phyloP scores from a whole-genome alignment of 495 filamentous ascomycete genomes.

The Penicillium parvum region DNA sequence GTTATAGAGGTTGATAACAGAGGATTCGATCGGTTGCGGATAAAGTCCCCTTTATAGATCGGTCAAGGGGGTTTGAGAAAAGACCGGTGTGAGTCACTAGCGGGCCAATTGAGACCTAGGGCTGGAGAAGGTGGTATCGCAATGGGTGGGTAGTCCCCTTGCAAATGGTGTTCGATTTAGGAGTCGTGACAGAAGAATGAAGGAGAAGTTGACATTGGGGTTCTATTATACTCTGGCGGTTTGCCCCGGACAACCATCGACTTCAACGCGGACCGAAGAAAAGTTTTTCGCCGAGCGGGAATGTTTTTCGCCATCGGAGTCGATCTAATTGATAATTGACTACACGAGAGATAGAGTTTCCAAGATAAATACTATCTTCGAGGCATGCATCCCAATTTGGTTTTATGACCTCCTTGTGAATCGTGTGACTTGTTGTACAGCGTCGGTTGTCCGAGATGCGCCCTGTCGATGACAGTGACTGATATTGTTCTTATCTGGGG shows the following conservation, averaged over 20 bases:
- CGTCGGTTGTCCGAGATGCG: neutral
- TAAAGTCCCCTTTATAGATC: slow-evolving; percentile 1
- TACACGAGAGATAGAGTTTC: neutral
- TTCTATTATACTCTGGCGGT: slow-evolving; percentile 11
- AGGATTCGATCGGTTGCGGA: neutral
- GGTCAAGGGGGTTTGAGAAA: neutral
- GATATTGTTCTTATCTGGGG: neutral
- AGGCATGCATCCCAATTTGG: neutral
- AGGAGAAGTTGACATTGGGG: neutral
- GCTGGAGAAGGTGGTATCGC: neutral
- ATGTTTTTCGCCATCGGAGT: slow-evolving; percentile 8
- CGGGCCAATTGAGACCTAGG: neutral
- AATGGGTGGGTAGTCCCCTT: neutral
- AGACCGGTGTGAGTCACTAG: slow-evolving; percentile 14
- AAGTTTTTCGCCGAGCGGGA: slow-evolving; percentile 10
- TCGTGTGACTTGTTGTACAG: neutral
- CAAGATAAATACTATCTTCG: neutral
- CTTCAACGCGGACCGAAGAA: slow-evolving; percentile 7
- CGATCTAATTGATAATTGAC: neutral
- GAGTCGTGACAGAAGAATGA: neutral
- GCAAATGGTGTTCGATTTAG: neutral
- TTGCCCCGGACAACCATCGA: slow-evolving; percentile 14
- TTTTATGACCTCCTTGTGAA: neutral
- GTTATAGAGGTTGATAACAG: slow-evolving; percentile 1
- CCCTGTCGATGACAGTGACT: slow-evolving; percentile 6